These are phyloP conservation scores for Candida gigantensis DNA, from an alignment of 1,139 yeast genomes.

Conservation along the genomic window DNA sequence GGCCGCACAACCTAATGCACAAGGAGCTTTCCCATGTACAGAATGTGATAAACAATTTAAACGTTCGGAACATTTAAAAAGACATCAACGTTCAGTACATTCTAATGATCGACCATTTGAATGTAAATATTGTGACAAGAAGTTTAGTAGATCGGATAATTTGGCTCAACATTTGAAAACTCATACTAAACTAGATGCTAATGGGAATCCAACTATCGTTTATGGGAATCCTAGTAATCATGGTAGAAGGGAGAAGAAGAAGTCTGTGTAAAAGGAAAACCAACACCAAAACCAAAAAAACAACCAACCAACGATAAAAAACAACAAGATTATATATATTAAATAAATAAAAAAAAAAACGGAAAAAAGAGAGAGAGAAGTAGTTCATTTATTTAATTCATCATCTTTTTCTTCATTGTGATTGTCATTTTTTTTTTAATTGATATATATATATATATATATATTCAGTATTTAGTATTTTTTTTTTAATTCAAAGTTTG, in stretches of 20 bases:
- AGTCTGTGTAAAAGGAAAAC: constrained; percentile 1
- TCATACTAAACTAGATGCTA: constrained; percentile 40
- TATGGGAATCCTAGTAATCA: constrained; percentile 40
- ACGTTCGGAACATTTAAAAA: constrained; percentile 49
- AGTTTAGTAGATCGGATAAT: constrained; percentile 48
- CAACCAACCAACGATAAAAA: too few species aligned
- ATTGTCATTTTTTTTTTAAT: too few species aligned
- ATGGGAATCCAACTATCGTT: constrained; percentile 39
- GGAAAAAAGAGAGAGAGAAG: too few species aligned
- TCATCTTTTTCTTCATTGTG: too few species aligned
- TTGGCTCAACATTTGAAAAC: constrained; percentile 53
- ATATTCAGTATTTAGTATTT: too few species aligned
- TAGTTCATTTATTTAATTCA: too few species aligned
- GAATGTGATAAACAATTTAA: constrained; percentile 50
- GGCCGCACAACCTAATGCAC: constrained; percentile 10
- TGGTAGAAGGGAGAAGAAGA: constrained; percentile 24
- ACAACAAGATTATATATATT: too few species aligned
- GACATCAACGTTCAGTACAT: constrained; percentile 51
- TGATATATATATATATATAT: too few species aligned
- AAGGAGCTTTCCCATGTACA: constrained; percentile 41
- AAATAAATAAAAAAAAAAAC: too few species aligned
- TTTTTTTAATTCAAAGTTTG: too few species aligned
- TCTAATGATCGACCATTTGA: constrained; percentile 50
- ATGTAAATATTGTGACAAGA: constrained; percentile 51
- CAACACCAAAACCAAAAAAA: not conserved